Evolutionary conservation across 257 asterid species (phyloP), one percentile per base, ranked within the genome.

Genomic region (Verbascum thapsus): DNA sequence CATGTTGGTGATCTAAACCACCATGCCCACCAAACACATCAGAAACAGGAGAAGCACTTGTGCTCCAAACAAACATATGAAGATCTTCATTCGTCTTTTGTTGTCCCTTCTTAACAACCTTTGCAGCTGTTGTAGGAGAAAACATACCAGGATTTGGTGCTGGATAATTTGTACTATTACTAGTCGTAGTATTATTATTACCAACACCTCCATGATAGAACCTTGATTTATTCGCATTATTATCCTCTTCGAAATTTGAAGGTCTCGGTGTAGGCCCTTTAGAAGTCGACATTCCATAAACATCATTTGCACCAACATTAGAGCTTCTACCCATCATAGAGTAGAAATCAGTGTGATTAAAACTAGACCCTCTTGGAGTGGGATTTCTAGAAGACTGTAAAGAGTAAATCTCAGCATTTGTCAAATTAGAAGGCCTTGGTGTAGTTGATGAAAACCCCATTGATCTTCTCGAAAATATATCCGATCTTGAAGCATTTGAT

Each of bases 11-110:
- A 61, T 85, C 94, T 40, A 75, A 23, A 15, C 82, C 71, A 4
- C 86, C 83, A 68, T 76, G 87, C 22, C 95, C 91, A 4, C 96
- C 95, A 60, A 85, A 90, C 11, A 90, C 97, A 62, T 90, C 97
- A 1, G 97, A 90, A 51, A 87, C 96, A 0, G 97, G 96, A 38
- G 97, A 90, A 58, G 85, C 85, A 48, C 97, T 90, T 10, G 96
- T 87, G 70, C 97, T 87, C 97, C 97, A 90, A 19, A 90, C 97
- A 49, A 87, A 87, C 97, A 90, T 90, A 16, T 90, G 96, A 12
- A 90, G 86, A 72, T 90, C 97, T 41, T 82, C 81, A 88, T 45
- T 76, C 91, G n/a, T 74, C 62, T 71, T 75, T 18, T 63, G 64
- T 65, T 76, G 78, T 4, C 85, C 95, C 68, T 80, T 78, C 83